phyloP scores from a whole-genome alignment of 2,329 filamentous ascomycete genomes.

The Talaromyces sp. region DNA sequence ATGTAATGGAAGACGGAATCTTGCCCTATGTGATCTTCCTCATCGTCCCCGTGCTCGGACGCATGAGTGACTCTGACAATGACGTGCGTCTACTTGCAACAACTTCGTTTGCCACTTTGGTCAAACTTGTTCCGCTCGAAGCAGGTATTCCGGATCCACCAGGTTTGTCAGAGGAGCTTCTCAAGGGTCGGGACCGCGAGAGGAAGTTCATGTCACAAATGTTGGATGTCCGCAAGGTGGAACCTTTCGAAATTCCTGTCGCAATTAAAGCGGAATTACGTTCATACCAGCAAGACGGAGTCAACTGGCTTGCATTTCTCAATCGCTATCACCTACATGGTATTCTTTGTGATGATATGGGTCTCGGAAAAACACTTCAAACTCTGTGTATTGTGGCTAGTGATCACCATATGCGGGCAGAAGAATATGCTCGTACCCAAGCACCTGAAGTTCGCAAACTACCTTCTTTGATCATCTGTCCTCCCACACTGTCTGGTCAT shows the following conservation, averaged over 20 bases:
- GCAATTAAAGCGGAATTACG: constrained; percentile 95
- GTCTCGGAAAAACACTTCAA: constrained; percentile 93
- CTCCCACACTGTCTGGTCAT: constrained; percentile 91
- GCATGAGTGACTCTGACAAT: constrained; percentile 98
- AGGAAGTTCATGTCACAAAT: constrained; percentile 96
- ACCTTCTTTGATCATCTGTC: constrained; percentile 91
- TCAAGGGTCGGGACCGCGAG: constrained; percentile 88
- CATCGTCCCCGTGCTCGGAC: constrained; percentile 90
- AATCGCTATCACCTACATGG: constrained; percentile 97
- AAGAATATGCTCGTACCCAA: constrained; percentile 80
- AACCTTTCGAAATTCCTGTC: constrained; percentile 87
- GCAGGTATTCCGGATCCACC: constrained; percentile 96
- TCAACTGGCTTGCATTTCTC: constrained; percentile 97
- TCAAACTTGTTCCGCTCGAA: constrained; percentile 94
- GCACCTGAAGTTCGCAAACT: constrained; percentile 72
- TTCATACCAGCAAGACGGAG: constrained; percentile 96
- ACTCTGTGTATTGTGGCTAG: constrained; percentile 97
- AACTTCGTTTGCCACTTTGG: constrained; percentile 92
- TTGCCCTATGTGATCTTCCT: constrained; percentile 98
- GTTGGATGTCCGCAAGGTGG: constrained; percentile 93
- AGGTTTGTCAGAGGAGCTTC: constrained; percentile 78
- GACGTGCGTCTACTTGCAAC: constrained; percentile 92
- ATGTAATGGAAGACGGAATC: constrained; percentile 95
- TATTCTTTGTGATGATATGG: constrained; percentile 99
- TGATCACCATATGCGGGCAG: constrained; percentile 88